Base-by-base conservation (phyloP, 2,329 filamentous ascomycete species). In the Alternaria arborescens region DNA sequence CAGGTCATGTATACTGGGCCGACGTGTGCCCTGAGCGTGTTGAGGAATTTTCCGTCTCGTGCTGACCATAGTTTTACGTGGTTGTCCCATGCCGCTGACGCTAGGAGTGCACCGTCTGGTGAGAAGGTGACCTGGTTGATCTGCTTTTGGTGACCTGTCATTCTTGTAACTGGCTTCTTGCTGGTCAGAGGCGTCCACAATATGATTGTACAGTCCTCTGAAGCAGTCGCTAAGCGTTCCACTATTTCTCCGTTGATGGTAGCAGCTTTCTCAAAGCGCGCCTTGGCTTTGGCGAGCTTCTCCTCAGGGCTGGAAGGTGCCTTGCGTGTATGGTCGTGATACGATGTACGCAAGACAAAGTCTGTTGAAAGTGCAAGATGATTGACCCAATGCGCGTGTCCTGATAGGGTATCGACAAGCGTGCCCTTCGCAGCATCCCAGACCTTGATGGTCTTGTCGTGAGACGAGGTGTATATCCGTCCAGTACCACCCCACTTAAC, bases 91-190 rank as follows among this genome's bases (percentile, higher is more conserved):
- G 90, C 90, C 8, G 92, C 89, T 38, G 91, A 96, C 8, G 95
- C 95, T 70, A 99, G 93, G 60, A 94, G 86, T 8, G 87, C 85
- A 34, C 93, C 94, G 73, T 98, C 94, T 0, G 94, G 93, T 1
- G 93, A 97, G 80, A 98, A 98, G 0, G 90, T 91, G 48, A 98
- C 94, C 76, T 97, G 92, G 78, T 98, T 97, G 69, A 98, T 94
- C 75, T 94, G 92, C 81, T 98, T 98, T 77, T 97, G 93, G 74
- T 99, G 95, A 2, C 95, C 95, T n/a, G 93, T 81, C 80, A 98
- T 86, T 34, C 93, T 86, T n/a, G 92, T 91, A 4, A 98, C 83
- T 0, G 94, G 94, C 77, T 98, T 97, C 8, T 85, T 91, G 4
- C 90, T 89, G 34, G 67, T 76, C 10, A 89, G 84, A 0, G 94